Evolutionary conservation across 169 alveolate genomes (phyloP).

Genomic region (Plasmodium falciparum): DNA sequence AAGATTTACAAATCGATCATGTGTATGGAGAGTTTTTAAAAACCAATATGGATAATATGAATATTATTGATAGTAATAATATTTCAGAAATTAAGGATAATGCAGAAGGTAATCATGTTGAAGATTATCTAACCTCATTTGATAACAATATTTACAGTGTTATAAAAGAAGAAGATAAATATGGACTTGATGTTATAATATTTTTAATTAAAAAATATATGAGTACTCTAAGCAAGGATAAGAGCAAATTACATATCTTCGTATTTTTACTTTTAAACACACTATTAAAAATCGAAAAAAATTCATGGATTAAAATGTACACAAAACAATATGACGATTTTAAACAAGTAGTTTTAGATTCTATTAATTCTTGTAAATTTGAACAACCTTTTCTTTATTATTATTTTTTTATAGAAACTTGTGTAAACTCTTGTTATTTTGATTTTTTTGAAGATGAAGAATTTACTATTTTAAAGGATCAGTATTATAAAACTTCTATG

Average conservation of each 20-base stretch:
- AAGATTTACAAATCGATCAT: no score
- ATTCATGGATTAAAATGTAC: slow-evolving; percentile 26
- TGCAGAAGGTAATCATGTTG: no score
- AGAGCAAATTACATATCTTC: slow-evolving; percentile 31
- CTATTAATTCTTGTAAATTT: slow-evolving; percentile 13
- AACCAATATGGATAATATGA: no score
- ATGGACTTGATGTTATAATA: slow-evolving; percentile 44
- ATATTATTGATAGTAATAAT: no score
- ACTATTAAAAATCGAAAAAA: slow-evolving; percentile 58
- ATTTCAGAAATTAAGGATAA: no score
- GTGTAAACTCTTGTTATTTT: slow-evolving; percentile 13
- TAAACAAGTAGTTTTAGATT: slow-evolving; percentile 22
- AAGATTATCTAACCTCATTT: no score
- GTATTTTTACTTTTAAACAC: slow-evolving; percentile 43
- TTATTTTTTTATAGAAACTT: slow-evolving; percentile 36
- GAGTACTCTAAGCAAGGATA: slow-evolving; percentile 31
- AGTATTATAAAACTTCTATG: neutral
- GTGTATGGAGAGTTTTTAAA: no score
- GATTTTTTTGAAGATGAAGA: slow-evolving; percentile 15
- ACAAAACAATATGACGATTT: slow-evolving; percentile 31
- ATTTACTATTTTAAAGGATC: slow-evolving; percentile 28
- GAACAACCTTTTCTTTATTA: slow-evolving; percentile 63
- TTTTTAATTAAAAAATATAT: slow-evolving; percentile 52
- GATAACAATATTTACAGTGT: neutral
- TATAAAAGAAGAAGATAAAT: slow-evolving; percentile 50